Percentiles rank a stretch among this genome's conserved stretches.
Evolutionary conservation across 225 moss, liverwort and hornwort species (phyloP).

Genomic region (Climacium dendroides): DNA sequence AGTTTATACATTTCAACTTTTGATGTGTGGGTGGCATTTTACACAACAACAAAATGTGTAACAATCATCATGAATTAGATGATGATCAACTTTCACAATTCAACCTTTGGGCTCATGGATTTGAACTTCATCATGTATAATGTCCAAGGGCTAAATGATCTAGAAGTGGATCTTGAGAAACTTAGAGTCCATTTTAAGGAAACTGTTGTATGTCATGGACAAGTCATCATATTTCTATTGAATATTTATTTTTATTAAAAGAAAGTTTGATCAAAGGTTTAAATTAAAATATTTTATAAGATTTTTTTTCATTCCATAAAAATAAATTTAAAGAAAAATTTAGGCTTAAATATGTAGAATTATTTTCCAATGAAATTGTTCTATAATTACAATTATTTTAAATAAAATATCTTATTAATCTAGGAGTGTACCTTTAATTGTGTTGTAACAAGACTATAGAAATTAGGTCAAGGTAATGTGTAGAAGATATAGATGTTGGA

Average conservation of each 20-base stretch:
- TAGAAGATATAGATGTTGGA: background rate
- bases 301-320: background rate
- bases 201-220: background rate
- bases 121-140: background rate
- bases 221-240: background rate
- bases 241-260: background rate
- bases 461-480: background rate
- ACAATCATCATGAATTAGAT: background rate
- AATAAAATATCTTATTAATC: background rate
- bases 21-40: too few species aligned
- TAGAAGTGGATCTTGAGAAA: fast-evolving
- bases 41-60: background rate
- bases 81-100: background rate
- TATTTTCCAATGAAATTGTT: fast-evolving
- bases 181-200: too few species aligned
- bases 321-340: background rate
- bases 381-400: fast-evolving
- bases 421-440: background rate
- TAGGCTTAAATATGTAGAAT: background rate
- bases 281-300: background rate
- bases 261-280: fast-evolving
- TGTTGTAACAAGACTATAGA: fast-evolving
- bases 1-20: background rate
- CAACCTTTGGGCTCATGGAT: background rate
- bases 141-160: background rate